Evolutionary conservation across 495 filamentous ascomycete species (phyloP).

Genomic region (Astrocystis sublimbata): DNA sequence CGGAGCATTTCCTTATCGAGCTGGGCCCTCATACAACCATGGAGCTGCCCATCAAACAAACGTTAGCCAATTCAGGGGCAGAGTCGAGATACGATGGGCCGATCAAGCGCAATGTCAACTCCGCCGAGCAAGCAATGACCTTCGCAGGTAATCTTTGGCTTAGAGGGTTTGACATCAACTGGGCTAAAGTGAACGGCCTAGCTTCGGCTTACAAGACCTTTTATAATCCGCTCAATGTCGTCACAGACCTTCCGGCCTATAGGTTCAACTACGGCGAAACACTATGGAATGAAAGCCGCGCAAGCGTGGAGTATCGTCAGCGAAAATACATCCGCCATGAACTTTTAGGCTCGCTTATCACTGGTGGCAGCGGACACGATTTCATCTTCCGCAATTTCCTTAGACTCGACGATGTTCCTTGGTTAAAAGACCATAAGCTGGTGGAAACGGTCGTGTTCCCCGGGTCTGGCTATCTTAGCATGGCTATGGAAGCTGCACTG

Average conservation of each 20-base stretch:
- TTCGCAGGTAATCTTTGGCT: constrained; percentile 41
- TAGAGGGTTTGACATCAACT: constrained; percentile 21
- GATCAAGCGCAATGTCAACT: constrained; percentile 37
- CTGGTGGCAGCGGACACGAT: constrained; percentile 30
- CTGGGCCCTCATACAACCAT: constrained; percentile 50
- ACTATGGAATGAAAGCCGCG: constrained; percentile 44
- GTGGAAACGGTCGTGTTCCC: too few relatives aligned
- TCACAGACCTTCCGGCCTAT: constrained; percentile 32
- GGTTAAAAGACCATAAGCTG: too few relatives aligned
- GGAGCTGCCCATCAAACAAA: constrained; percentile 43
- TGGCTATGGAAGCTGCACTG: too few relatives aligned
- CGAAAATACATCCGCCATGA: constrained; percentile 36
- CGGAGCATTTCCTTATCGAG: constrained; percentile 26
- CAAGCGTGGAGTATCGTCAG: constrained; percentile 25
- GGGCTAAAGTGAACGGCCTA: constrained; percentile 26
- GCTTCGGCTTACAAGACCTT: constrained; percentile 22
- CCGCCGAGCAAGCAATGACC: constrained; percentile 28
- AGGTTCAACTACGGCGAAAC: constrained; percentile 40
- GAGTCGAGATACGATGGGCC: constrained; percentile 37
- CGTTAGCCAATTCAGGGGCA: constrained; percentile 3
- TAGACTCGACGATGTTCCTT: too few relatives aligned
- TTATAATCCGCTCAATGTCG: constrained; percentile 1
- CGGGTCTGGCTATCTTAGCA: too few relatives aligned
- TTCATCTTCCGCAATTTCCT: constrained; percentile 35
- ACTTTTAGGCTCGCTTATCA: constrained; percentile 38